Evolutionary conservation across 805 yeast species (phyloP), one percentile per base, ranked within the genome.

Genomic region (Lachancea sp.): DNA sequence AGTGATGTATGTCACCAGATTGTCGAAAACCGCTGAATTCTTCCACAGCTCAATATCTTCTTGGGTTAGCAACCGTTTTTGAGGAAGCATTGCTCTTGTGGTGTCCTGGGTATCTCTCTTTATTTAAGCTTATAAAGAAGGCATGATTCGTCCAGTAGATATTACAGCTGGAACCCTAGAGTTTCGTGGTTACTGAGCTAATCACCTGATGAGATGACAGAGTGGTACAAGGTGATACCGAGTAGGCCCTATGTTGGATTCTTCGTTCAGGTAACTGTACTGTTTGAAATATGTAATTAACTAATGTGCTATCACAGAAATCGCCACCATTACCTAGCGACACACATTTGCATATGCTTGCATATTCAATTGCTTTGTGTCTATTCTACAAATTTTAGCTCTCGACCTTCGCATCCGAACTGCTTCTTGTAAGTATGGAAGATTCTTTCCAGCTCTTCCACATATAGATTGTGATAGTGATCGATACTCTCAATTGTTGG

Each of bases 381-480:
- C 29, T 33, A 49, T 45, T 43, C 63, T 8, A 55, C 61, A 24
- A 56, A 54, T 17, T 54, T 47, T 25, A 62, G 46, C 24, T 47
- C 58, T 9, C 51, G 48, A 25, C 53, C 51, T 5, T 35, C 29
- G 24, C 45, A 51, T n/a, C 57, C 61, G 48, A 59, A 87, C 42
- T 68, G 66, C 2, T 64, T 69, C 58, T 79, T 85, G 55, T 88
- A 74, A 4, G 75, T 80, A 28, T 81, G 75, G 61, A 77, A 90
- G 2, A 88, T 67, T 46, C 72, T 66, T 46, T 69, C 61, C 49
- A 89, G 61, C 45, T 78, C 84, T 5, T 75, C 70, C 8, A 83
- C 71, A 56, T 92, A 92, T 19, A 78, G 50, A 12, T 63, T 65
- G 61, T 90, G 98, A 53, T 82, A 87, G 45, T 78, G 69, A 40